phyloP scores from a whole-genome alignment of 495 filamentous ascomycete species.

The Penicillium tannophilum region DNA sequence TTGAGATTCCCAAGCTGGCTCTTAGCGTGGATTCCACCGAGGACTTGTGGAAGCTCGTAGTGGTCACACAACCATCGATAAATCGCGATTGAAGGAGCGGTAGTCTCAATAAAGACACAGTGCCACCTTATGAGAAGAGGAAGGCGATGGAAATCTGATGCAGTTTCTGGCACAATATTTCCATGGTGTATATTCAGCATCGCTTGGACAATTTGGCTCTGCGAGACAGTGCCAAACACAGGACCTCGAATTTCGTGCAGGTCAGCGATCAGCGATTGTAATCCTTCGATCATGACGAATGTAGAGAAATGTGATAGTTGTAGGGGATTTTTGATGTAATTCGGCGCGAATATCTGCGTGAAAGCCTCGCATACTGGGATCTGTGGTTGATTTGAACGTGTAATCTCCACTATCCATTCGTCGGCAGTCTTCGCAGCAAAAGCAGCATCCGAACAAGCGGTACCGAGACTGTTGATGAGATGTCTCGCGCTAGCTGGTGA shows the following conservation, averaged over 20 bases:
- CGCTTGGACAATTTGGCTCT: constrained; percentile 14
- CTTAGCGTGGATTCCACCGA: constrained; percentile 13
- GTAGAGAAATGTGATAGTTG: constrained; percentile 13
- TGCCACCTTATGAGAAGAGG: constrained; percentile 21
- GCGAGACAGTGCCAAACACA: constrained; percentile 10
- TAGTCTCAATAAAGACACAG: constrained; percentile 17
- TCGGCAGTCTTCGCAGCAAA: constrained; percentile 21
- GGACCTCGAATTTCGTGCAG: constrained; percentile 10
- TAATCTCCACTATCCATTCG: constrained; percentile 19
- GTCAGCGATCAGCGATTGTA: constrained; percentile 17
- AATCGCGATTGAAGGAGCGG: constrained; percentile 11
- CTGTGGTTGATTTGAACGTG: background rate
- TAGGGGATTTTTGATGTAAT: constrained; percentile 7
- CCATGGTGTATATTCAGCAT: constrained; percentile 15
- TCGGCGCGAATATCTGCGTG: constrained; percentile 6
- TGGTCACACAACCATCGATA: constrained; percentile 13
- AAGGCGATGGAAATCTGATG: constrained; percentile 2
- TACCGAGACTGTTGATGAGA: constrained; percentile 18
- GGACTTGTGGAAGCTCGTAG: constrained; percentile 8
- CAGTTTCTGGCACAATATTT: constrained; percentile 1
- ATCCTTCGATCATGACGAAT: constrained; percentile 19
- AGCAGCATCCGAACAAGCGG: constrained; percentile 18
- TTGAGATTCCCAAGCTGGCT: constrained; percentile 1
- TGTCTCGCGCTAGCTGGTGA: constrained; percentile 22
- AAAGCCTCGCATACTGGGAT: constrained; percentile 8